Conservation (phyloP, 495 filamentous ascomycete species). For the Tirmania nivea region DNA sequence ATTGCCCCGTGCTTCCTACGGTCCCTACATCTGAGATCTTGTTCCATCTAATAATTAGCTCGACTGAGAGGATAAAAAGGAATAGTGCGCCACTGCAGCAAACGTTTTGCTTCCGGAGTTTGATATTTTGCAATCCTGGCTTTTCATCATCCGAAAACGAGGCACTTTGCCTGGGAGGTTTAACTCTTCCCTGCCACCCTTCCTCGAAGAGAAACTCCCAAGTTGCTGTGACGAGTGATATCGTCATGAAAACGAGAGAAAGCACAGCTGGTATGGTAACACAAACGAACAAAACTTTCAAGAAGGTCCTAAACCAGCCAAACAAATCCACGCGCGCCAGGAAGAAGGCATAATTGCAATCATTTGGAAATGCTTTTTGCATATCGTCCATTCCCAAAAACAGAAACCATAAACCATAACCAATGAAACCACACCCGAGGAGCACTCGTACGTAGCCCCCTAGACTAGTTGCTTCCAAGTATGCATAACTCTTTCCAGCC, state of each 20-base stretch:
- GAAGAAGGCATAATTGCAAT: conserved; percentile 8
- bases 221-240: background rate
- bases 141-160: background rate
- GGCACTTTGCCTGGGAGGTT: background rate
- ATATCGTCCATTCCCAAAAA: conserved; percentile 12
- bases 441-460: conserved; percentile 16
- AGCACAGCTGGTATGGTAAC: background rate
- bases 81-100: conserved; percentile 1
- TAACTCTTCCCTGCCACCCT: background rate
- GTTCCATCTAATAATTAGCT: conserved; percentile 9
- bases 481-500: conserved; percentile 1
- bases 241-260: background rate
- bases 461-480: conserved; percentile 8
- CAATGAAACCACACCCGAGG: conserved; percentile 9
- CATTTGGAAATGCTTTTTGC: background rate
- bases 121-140: background rate
- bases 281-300: background rate
- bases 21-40: conserved; percentile 6
- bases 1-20: conserved; percentile 10
- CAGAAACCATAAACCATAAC: conserved; percentile 10
- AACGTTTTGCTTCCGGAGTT: background rate
- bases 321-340: conserved; percentile 5
- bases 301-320: conserved; percentile 11
- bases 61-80: conserved; percentile 7
- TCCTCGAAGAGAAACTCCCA: background rate